These are phyloP conservation scores for Pilobolus umbonatus DNA, from an alignment of 192 early-diverging fungal genomes.

Conservation along the genomic window DNA sequence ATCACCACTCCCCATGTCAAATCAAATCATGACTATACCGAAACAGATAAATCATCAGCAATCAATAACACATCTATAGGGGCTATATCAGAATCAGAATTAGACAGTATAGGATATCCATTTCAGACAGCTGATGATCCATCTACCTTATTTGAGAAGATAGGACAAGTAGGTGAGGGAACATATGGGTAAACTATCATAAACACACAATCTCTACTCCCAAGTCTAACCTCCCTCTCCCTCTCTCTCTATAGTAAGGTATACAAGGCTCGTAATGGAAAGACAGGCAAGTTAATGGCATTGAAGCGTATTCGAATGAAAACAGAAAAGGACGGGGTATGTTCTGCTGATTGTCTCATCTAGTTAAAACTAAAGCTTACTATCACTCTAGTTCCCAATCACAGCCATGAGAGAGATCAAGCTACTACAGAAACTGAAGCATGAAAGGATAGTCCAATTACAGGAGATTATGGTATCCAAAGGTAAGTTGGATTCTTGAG, in stretches of 20 bases:
- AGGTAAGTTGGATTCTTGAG: conserved; percentile 51
- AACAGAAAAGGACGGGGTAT: conserved; percentile 70
- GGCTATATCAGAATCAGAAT: conserved; percentile 4
- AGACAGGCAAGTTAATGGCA: conserved; percentile 68
- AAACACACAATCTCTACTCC: too few relatives aligned
- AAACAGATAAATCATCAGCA: background rate
- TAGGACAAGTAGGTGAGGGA: conserved; percentile 79
- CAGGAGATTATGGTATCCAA: conserved; percentile 72
- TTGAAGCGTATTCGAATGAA: conserved; percentile 81
- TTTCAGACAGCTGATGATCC: conserved; percentile 32
- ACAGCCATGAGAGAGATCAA: conserved; percentile 87
- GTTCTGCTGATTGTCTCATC: background rate
- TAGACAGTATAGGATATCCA: conserved; percentile 27
- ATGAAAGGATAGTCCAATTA: conserved; percentile 68
- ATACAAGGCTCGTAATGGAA: conserved; percentile 70
- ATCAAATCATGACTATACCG: background rate
- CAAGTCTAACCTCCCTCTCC: too few relatives aligned
- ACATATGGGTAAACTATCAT: conserved; percentile 61
- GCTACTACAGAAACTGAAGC: conserved; percentile 59
- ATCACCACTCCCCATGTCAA: too few relatives aligned
- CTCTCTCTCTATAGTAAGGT: conserved; percentile 58
- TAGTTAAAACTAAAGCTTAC: background rate
- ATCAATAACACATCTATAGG: background rate
- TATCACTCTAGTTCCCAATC: conserved; percentile 62
- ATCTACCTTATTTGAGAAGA: conserved; percentile 60